Conservation (phyloP, 192 early-diverging fungal genomes). For the Gryganskiella cystojenkinii region DNA sequence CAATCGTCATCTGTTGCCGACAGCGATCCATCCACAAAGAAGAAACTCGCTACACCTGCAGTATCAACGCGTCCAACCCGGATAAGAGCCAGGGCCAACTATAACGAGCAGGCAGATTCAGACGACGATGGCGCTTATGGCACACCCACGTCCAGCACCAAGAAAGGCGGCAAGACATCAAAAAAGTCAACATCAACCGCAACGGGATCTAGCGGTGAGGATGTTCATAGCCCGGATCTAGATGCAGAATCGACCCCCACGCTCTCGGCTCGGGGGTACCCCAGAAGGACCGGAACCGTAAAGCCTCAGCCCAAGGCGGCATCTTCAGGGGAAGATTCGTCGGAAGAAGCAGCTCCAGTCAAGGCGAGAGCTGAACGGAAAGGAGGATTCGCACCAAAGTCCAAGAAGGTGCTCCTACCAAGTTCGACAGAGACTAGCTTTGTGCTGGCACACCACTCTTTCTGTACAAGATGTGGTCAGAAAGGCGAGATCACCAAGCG, state of each 20-base stretch:
- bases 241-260: conserved; percentile 30
- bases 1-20: conserved; percentile 10
- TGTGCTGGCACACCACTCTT: conserved; percentile 49
- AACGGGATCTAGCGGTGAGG: conserved; percentile 51
- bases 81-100: conserved; percentile 36
- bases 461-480: conserved; percentile 44
- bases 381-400: conserved; percentile 22
- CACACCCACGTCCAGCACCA: conserved; percentile 9
- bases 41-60: too few relatives aligned
- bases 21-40: conserved; percentile 23
- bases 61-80: conserved; percentile 19
- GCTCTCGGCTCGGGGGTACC: conserved; percentile 39
- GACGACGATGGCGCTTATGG: conserved; percentile 35
- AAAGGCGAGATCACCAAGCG: conserved; percentile 45
- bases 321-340: conserved; percentile 40
- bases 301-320: conserved; percentile 25
- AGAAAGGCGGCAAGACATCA: conserved; percentile 15
- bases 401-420: conserved; percentile 27
- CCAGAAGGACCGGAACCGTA: conserved; percentile 12
- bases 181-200: conserved; percentile 20
- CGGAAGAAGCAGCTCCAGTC: conserved; percentile 24
- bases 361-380: conserved; percentile 32
- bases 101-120: conserved; percentile 35
- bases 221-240: conserved; percentile 28
- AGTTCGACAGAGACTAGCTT: conserved; percentile 39